Conservation (phyloP, 768 basidiomycete genomes). For the Auricularia cornea region DNA sequence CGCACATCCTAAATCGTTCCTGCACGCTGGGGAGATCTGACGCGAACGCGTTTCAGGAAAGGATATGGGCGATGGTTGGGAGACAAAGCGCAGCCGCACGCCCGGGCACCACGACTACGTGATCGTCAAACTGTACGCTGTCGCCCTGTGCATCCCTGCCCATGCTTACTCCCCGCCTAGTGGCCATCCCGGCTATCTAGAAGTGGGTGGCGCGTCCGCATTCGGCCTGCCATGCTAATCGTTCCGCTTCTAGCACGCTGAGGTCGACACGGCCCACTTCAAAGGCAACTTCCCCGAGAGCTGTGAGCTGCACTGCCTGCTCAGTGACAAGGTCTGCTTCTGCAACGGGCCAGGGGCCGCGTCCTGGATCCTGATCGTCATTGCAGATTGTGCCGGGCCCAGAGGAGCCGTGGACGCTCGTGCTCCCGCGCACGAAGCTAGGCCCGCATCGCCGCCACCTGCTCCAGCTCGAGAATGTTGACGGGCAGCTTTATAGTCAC, state of each 20-base stretch:
- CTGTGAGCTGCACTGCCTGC: conserved; percentile 64
- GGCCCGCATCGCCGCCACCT: conserved; percentile 87
- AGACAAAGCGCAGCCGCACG: conserved; percentile 80
- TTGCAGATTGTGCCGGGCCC: conserved; percentile 20
- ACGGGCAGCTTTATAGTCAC: conserved; percentile 61
- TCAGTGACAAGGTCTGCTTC: conserved; percentile 26
- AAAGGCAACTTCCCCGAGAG: conserved; percentile 93
- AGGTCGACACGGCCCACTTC: conserved; percentile 93
- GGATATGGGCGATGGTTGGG: conserved; percentile 99
- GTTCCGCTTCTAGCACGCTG: conserved; percentile 37
- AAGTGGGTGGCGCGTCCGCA: conserved; percentile 5
- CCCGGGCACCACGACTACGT: conserved; percentile 87
- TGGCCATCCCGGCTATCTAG: conserved; percentile 65
- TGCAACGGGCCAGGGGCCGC: background rate
- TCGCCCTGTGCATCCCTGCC: background rate
- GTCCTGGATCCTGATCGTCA: background rate
- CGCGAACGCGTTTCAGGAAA: conserved; percentile 37
- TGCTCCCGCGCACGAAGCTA: conserved; percentile 71
- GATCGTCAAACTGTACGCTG: conserved; percentile 73
- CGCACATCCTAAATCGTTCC: conserved; percentile 7
- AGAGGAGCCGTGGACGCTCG: conserved; percentile 56
- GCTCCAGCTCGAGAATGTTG: conserved; percentile 70
- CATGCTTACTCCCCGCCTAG: conserved; percentile 29
- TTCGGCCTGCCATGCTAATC: background rate
- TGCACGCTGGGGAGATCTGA: background rate